These are phyloP conservation scores for Cladosporium austrohemisphaericum DNA, from an alignment of 2,329 filamentous ascomycete genomes.

Conservation along the genomic window DNA sequence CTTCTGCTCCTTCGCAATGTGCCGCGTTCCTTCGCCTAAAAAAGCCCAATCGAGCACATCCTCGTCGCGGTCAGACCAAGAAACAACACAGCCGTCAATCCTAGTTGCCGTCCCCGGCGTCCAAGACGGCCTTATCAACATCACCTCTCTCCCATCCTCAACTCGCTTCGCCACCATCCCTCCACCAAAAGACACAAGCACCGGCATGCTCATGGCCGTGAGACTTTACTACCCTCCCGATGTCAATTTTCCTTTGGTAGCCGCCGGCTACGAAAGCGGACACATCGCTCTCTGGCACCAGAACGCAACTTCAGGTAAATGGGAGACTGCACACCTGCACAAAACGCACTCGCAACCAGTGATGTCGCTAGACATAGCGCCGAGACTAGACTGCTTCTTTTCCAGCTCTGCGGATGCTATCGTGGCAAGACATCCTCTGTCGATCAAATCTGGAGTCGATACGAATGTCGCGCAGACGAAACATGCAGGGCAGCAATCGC, in stretches of 20 bases:
- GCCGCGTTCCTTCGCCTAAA: constrained; percentile 28
- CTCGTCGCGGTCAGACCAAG: constrained; percentile 5
- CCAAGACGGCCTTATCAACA: constrained; percentile 61
- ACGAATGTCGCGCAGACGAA: constrained; percentile 61
- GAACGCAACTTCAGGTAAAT: constrained; percentile 42
- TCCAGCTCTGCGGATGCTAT: constrained; percentile 80
- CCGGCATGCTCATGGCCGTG: constrained; percentile 87
- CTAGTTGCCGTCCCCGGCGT: constrained; percentile 71
- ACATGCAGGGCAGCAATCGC: constrained; percentile 83
- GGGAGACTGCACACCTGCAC: constrained; percentile 58
- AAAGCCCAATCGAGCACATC: neutral
- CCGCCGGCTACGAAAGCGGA: constrained; percentile 84
- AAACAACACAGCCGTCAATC: constrained; percentile 51
- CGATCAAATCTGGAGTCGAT: neutral
- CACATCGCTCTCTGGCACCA: constrained; percentile 56
- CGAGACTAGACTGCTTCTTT: constrained; percentile 57
- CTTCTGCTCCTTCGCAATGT: constrained; percentile 79
- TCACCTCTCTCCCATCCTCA: constrained; percentile 77
- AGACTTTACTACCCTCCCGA: constrained; percentile 40
- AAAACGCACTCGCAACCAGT: constrained; percentile 75
- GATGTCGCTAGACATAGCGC: constrained; percentile 55
- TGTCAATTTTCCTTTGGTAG: constrained; percentile 54
- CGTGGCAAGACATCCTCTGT: constrained; percentile 70
- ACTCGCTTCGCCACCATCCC: constrained; percentile 60
- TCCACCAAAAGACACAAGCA: constrained; percentile 47